phyloP scores from a whole-genome alignment of 208 protist genomes.

The Leishmania lainsoni region DNA sequence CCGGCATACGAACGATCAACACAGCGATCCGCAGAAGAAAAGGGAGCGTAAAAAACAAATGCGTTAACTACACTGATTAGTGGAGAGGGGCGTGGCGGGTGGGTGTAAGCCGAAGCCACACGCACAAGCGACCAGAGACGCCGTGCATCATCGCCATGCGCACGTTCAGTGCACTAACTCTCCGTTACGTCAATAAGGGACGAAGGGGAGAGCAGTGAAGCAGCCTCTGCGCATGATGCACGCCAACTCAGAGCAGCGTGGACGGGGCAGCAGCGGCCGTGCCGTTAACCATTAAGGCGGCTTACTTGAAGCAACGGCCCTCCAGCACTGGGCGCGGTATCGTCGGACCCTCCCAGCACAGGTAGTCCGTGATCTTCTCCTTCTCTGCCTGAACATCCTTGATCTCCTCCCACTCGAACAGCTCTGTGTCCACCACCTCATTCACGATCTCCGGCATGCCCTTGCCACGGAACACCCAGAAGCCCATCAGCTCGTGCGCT shows the following conservation, averaged over 20 bases:
- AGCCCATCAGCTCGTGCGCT: slow-evolving; percentile 68
- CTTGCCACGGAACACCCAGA: slow-evolving; percentile 85
- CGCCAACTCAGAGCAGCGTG: not conserved
- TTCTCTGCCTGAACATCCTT: slow-evolving; percentile 64
- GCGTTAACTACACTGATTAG: no score
- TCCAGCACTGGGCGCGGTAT: slow-evolving; percentile 77
- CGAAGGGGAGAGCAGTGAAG: not conserved
- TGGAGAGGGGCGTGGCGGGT: not conserved
- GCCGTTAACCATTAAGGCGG: no score
- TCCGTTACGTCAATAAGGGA: not conserved
- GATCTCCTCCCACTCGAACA: slow-evolving; percentile 79
- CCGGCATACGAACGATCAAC: no score
- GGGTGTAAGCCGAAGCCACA: not conserved
- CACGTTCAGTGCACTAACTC: not conserved
- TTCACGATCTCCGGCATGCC: slow-evolving; percentile 80
- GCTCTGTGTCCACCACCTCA: slow-evolving; percentile 80
- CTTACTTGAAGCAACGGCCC: slow-evolving; percentile 80
- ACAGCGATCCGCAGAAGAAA: not conserved
- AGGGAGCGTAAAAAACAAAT: no score
- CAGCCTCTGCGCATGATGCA: not conserved
- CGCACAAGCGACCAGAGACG: no score
- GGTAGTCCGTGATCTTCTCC: slow-evolving; percentile 79
- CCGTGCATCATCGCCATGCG: no score
- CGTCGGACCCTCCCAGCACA: slow-evolving; percentile 84
- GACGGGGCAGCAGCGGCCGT: no score